phyloP scores from a whole-genome alignment of 2,329 filamentous ascomycete species.

The Polytolypa hystricis region DNA sequence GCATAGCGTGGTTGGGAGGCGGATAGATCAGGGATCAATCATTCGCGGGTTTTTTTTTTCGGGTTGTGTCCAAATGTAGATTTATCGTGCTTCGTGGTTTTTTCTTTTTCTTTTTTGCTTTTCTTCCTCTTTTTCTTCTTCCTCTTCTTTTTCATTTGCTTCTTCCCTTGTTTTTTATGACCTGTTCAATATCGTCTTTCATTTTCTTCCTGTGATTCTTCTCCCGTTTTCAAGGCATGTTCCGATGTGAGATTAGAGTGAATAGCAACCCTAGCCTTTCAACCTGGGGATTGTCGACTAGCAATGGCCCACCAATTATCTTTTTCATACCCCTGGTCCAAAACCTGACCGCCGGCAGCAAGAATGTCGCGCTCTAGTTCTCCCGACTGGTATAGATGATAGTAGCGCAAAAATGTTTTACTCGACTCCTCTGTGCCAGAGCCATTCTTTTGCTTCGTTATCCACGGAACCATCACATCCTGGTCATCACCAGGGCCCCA shows the following conservation, averaged over 20 bases:
- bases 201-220: slow-evolving; percentile 3
- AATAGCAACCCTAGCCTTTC: slow-evolving; percentile 3
- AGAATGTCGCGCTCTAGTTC: slow-evolving; percentile 74
- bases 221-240: slow-evolving; percentile 7
- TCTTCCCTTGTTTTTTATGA: slow-evolving; percentile 3
- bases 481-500: slow-evolving; percentile 78
- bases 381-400: slow-evolving; percentile 78
- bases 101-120: slow-evolving; percentile 11
- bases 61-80: slow-evolving; percentile 12
- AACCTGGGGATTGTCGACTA: slow-evolving; percentile 17
- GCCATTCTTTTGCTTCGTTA: slow-evolving; percentile 43
- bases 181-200: slow-evolving; percentile 4
- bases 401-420: slow-evolving; percentile 73
- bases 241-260: slow-evolving; percentile 2
- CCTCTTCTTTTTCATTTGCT: slow-evolving; percentile 10
- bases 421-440: slow-evolving; percentile 19
- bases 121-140: too few relatives aligned
- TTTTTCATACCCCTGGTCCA: slow-evolving; percentile 82
- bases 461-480: slow-evolving; percentile 94
- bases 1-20: slow-evolving; percentile 29
- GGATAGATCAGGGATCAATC: slow-evolving; percentile 11
- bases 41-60: slow-evolving; percentile 17
- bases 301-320: slow-evolving; percentile 96
- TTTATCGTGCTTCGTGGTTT: slow-evolving; percentile 8
- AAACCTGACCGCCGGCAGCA: slow-evolving; percentile 61